These are phyloP conservation scores for Plenodomus tracheiphilus DNA, from an alignment of 2,329 filamentous ascomycete genomes.

Conservation along the genomic window DNA sequence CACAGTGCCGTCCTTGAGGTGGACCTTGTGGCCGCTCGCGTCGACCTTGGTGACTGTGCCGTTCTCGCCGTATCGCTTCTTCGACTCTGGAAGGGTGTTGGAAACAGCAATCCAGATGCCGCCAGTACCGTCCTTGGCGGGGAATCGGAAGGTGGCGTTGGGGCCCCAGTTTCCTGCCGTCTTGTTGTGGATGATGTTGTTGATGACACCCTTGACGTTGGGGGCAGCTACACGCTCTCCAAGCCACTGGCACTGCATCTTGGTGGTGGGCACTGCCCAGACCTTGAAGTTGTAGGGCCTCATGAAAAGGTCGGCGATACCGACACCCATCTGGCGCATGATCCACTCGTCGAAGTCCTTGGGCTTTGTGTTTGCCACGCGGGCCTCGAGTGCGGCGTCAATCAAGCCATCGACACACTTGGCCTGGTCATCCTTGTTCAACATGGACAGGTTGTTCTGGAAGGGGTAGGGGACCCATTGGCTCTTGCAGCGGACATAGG, in stretches of 20 bases:
- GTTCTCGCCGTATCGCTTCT: slow-evolving; percentile 85
- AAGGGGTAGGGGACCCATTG: slow-evolving; percentile 99
- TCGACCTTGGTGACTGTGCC: slow-evolving; percentile 86
- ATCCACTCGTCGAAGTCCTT: slow-evolving; percentile 99
- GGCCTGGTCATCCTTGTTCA: slow-evolving; percentile 96
- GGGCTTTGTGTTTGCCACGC: slow-evolving; percentile 87
- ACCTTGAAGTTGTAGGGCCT: slow-evolving; percentile 99
- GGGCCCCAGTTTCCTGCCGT: slow-evolving; percentile 97
- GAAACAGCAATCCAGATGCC: slow-evolving; percentile 99
- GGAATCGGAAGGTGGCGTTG: slow-evolving; percentile 98
- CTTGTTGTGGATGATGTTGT: slow-evolving; percentile 95
- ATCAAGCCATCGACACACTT: slow-evolving; percentile 94
- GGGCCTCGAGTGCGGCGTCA: slow-evolving; percentile 84
- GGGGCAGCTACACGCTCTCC: slow-evolving; percentile 97
- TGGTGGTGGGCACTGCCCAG: slow-evolving; percentile 96
- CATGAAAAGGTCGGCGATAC: slow-evolving; percentile 96
- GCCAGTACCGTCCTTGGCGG: slow-evolving; percentile 90
- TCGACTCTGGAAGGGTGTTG: slow-evolving; percentile 87
- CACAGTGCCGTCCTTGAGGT: slow-evolving; percentile 80
- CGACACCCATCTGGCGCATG: slow-evolving; percentile 83
- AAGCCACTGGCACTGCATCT: slow-evolving; percentile 99
- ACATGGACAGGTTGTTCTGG: slow-evolving; percentile 99
- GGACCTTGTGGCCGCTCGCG: slow-evolving; percentile 80
- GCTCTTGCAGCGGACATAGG: slow-evolving; percentile 95
- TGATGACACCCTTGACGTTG: slow-evolving; percentile 89